Conservation (phyloP, 1,284 basidiomycete genomes). For the Athelia sp. region DNA sequence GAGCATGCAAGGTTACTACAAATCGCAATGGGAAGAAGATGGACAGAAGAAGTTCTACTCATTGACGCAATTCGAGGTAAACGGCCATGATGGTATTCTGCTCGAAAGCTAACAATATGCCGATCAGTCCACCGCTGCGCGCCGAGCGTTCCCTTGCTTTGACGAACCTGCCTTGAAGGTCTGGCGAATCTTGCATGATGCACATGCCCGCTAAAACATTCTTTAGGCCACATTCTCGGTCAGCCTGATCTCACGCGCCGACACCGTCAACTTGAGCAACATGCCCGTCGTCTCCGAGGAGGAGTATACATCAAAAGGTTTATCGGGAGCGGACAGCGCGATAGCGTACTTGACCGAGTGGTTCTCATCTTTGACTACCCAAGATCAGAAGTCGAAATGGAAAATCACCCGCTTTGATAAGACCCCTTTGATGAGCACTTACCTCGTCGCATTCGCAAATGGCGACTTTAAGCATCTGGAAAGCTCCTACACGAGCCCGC, state of each 20-base stretch:
- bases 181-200: too few relatives aligned
- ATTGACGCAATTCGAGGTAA: slow-evolving; percentile 78
- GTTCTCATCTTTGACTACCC: slow-evolving; percentile 29
- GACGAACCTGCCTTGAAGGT: slow-evolving; percentile 88
- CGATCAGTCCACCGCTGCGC: slow-evolving; percentile 79
- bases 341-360: slow-evolving; percentile 16
- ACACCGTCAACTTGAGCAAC: slow-evolving; percentile 80
- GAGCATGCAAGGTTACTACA: slow-evolving; percentile 74
- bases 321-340: slow-evolving; percentile 26
- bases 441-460: slow-evolving; percentile 90
- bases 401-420: slow-evolving; percentile 77
- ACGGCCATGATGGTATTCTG: slow-evolving; percentile 7
- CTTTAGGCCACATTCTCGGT: slow-evolving; percentile 69
- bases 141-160: slow-evolving; percentile 85
- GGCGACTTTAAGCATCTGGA: slow-evolving; percentile 78
- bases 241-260: slow-evolving; percentile 79
- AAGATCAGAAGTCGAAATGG: slow-evolving; percentile 52
- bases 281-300: slow-evolving; percentile 71
- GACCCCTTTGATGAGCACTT: slow-evolving; percentile 84
- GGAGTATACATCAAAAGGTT: slow-evolving; percentile 28
- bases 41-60: slow-evolving; percentile 65
- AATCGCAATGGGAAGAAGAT: slow-evolving; percentile 49
- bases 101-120: slow-evolving; percentile 18
- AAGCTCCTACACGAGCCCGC: slow-evolving; percentile 74
- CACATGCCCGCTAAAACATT: too few relatives aligned